Evolutionary conservation across 2,329 filamentous ascomycete species (phyloP).

Genomic region (Pseudocercospora eumusae): DNA sequence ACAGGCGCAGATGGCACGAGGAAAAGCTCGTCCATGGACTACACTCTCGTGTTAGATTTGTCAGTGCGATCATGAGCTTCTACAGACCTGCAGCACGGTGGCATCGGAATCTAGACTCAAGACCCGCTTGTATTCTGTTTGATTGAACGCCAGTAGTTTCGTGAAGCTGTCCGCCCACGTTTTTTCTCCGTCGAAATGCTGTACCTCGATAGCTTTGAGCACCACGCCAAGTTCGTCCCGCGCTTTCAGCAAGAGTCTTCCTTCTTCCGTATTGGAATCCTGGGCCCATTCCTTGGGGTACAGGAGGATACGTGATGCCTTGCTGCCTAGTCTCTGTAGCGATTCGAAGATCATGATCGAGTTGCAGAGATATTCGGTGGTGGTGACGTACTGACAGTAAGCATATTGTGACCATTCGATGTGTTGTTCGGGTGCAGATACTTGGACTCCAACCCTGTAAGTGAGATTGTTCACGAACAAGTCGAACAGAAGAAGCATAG

Average conservation of each 20-base stretch:
- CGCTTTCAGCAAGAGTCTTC: constrained; percentile 52
- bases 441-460: too few relatives aligned
- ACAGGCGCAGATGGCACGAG: constrained; percentile 60
- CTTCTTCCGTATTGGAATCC: background rate
- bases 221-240: constrained; percentile 51
- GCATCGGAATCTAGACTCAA: constrained; percentile 64
- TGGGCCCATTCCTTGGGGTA: constrained; percentile 43
- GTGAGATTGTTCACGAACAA: too few relatives aligned
- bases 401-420: constrained; percentile 38
- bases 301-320: constrained; percentile 47
- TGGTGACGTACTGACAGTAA: constrained; percentile 48
- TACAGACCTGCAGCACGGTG: constrained; percentile 54
- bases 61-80: background rate
- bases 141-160: constrained; percentile 68
- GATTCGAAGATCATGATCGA: constrained; percentile 48
- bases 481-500: too few relatives aligned
- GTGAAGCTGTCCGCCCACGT: constrained; percentile 67
- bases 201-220: constrained; percentile 47
- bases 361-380: constrained; percentile 47
- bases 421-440: too few relatives aligned
- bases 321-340: constrained; percentile 43
- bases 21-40: constrained; percentile 66
- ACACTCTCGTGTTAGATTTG: background rate
- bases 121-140: constrained; percentile 61
- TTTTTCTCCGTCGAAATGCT: constrained; percentile 39